Base-by-base conservation (phyloP, 2,329 filamentous ascomycete species). In the Aureobasidium subglaciale region DNA sequence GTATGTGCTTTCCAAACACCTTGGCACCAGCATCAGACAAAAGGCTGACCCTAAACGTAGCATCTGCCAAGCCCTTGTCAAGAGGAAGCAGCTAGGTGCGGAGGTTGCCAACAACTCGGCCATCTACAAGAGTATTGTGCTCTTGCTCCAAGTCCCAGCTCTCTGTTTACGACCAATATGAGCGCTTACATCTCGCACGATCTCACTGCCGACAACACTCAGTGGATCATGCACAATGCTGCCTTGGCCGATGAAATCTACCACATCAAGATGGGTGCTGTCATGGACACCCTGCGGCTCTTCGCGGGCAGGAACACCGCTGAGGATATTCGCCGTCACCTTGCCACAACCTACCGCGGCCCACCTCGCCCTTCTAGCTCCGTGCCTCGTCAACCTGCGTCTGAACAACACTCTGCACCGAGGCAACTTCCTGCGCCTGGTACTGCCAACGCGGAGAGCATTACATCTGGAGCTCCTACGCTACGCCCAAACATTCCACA, bases 81-180 rank as follows among this genome's bases (percentile, higher is more conserved):
- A 10, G 16, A 55, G 15, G 34, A 45, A 5, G 22, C 27, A 6
- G 32, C 50, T 20, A 20, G n/a, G 5, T 59, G 58, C 20, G 24
- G 16, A 13, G 40, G 40, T 15, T 59, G 58, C 45, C 13, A 32
- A 20, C 38, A 55, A 7, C 10, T 22, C 7, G 58, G 58, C n/a
- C 58, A 59, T 50, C 38, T 18, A 5, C 49, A 22, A n/a, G 49
- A 45, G 34, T 57, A 52, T 50, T 59, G 58, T 25, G 41, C 58
- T 9, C 11, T 49, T 9, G 10, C 8, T 9, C 55, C 49, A 22
- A 5, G 9, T 5, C 37, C 25, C 16, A n/a, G 20, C 16, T 1
- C 4, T 1, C 4, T 18, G 11, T 46, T 55, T 16, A 22, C 32
- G 2, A 6, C 2, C 7, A n/a, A 18, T 25, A 52, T 52, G 34